Evolutionary conservation across 306 rosid species (phyloP).

Genomic region (Glycine tomentella): DNA sequence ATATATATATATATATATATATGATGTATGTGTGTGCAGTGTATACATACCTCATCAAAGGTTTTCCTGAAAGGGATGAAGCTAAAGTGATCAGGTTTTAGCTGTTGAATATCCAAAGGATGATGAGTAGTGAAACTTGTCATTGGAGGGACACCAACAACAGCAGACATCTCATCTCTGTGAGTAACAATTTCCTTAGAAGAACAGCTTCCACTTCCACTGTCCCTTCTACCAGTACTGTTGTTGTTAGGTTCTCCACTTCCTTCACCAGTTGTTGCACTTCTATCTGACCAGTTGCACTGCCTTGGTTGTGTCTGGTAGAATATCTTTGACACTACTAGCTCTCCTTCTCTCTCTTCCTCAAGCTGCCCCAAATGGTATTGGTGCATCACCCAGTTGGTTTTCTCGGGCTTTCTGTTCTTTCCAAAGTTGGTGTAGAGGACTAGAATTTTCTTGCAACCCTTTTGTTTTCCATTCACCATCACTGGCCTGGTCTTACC

Average conservation of each 20-base stretch:
- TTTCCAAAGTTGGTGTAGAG: conserved; percentile 95
- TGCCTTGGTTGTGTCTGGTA: conserved; percentile 98
- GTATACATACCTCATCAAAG: conserved; percentile 67
- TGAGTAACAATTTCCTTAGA: conserved; percentile 67
- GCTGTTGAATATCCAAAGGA: conserved; percentile 71
- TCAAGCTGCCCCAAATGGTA: conserved; percentile 91
- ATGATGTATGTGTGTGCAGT: too few species aligned
- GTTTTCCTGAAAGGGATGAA: conserved; percentile 79
- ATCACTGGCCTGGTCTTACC: conserved; percentile 94
- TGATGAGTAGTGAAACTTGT: conserved; percentile 51
- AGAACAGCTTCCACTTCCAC: conserved; percentile 79
- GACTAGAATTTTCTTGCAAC: conserved; percentile 94
- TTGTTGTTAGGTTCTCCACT: conserved; percentile 49
- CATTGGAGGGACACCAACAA: conserved; percentile 55
- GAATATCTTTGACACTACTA: conserved; percentile 92
- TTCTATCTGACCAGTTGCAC: conserved; percentile 84
- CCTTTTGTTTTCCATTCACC: conserved; percentile 90
- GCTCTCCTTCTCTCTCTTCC: conserved; percentile 95
- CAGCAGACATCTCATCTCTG: conserved; percentile 62
- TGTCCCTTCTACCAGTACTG: background rate
- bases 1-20: too few species aligned
- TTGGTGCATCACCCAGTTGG: conserved; percentile 99
- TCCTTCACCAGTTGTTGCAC: conserved; percentile 59
- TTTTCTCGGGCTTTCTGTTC: conserved; percentile 94
- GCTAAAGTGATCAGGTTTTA: conserved; percentile 77